Evolutionary conservation across 2,329 filamentous ascomycete genomes (phyloP).

Genomic region (Fusarium kyushuense): DNA sequence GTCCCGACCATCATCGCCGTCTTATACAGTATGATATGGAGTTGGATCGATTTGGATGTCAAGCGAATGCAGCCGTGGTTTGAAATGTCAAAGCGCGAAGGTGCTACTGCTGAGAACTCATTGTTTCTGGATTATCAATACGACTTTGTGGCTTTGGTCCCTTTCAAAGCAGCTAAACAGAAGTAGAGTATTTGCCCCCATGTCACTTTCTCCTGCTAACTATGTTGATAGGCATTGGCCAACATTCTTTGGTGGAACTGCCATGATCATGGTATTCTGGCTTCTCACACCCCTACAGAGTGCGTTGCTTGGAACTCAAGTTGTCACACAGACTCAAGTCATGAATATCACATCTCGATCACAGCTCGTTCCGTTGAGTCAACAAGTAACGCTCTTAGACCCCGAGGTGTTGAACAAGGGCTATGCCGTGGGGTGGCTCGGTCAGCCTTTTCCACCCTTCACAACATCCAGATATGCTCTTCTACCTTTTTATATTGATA

Average conservation of each 20-base stretch:
- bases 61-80: constrained; percentile 72
- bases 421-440: constrained; percentile 61
- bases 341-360: constrained; percentile 15
- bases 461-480: constrained; percentile 58
- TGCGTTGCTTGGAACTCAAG: constrained; percentile 62
- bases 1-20: constrained; percentile 66
- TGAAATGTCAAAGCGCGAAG: constrained; percentile 62
- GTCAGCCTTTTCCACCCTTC: constrained; percentile 58
- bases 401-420: constrained; percentile 57
- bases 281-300: constrained; percentile 66
- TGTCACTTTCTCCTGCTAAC: neutral
- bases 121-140: constrained; percentile 66
- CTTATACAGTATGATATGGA: constrained; percentile 67
- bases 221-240: constrained; percentile 60
- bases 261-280: constrained; percentile 66
- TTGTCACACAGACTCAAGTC: constrained; percentile 41
- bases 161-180: constrained; percentile 47
- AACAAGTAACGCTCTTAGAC: constrained; percentile 48
- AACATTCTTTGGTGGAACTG: constrained; percentile 60
- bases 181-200: neutral
- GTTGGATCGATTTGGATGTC: constrained; percentile 69
- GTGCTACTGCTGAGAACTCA: constrained; percentile 59
- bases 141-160: constrained; percentile 52
- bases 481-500: constrained; percentile 55
- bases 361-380: constrained; percentile 29